Base-by-base conservation (phyloP, 1,139 yeast genomes). In the Magnusiomyces suaveolens region DNA sequence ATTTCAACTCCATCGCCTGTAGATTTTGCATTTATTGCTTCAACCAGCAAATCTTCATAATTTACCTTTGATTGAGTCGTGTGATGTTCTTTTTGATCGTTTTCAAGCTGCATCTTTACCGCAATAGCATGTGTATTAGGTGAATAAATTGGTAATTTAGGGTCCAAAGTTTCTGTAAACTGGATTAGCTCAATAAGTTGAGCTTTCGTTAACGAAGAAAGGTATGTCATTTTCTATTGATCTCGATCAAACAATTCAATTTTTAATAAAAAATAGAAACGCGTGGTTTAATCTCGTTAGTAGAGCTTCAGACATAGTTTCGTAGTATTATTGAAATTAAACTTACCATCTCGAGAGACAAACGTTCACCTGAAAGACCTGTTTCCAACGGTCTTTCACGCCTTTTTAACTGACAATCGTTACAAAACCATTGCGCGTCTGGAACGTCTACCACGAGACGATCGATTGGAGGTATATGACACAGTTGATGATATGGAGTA, bases 351-450 rank as follows among this genome's bases (percentile, higher is more conserved):
- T 68, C 73, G 6, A 66, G 61, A 14, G 72, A 66, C 26, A 72
- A 59, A 10, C 63, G 65, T 24, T 66, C 70, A 1, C 75, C 73
- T 2, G 70, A 60, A 21, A 64, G 56, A 10, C 77, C 77, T 0
- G 75, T 72, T 52, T 72, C 74, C 38, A 73, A 61, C 16, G 73
- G 70, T 36, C 64, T 61, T 51, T 71, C 73, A 2, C 69, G 60
- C 8, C 70, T 62, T 54, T 69, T 69, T 12, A 67, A 66, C 55
- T 68, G 71, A 55, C 77, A 74, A 47, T 69, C 69, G 50, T 64
- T 63, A 60, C 77, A 74, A 59, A 69, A 72, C 76, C 76, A 73
- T 59, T 71, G 72, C 2, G 75, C 74, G 52, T 73, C 76, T 1
- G 73, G 71, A n/a, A 73, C 70, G 44, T 71, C 75, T 4, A 73